phyloP scores from a whole-genome alignment of 208 protist species.

The Leishmania braziliensis region DNA sequence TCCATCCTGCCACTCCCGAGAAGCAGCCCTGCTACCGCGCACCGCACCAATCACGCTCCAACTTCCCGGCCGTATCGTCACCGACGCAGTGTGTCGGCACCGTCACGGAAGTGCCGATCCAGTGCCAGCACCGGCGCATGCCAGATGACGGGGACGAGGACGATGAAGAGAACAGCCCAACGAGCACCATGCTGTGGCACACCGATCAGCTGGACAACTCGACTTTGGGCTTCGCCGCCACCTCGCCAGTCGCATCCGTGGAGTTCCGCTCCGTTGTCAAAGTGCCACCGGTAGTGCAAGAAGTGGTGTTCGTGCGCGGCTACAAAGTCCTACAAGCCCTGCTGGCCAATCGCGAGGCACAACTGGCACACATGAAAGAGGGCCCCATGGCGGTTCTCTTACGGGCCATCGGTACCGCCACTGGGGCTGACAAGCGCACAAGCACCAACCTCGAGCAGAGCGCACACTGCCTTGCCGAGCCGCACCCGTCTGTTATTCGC shows the following conservation, averaged over 20 bases:
- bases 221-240: neutral
- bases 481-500: neutral
- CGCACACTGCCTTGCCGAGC: neutral
- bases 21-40: neutral
- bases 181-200: conserved; percentile 9
- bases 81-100: neutral
- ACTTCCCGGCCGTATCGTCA: neutral
- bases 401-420: neutral
- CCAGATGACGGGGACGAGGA: neutral
- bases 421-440: neutral
- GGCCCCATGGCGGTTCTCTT: neutral
- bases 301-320: conserved; percentile 14
- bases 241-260: conserved; percentile 7
- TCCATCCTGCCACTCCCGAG: neutral
- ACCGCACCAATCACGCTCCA: neutral
- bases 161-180: neutral
- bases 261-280: conserved; percentile 21
- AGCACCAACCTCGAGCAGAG: neutral
- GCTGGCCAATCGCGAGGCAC: neutral
- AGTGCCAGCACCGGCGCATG: neutral
- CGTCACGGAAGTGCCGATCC: neutral
- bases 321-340: conserved; percentile 15
- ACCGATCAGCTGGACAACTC: neutral
- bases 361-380: neutral
- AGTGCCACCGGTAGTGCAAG: conserved; percentile 14